Evolutionary conservation across 345 rosid species (phyloP), one percentile per base, ranked within the genome.

Genomic region (Anastatica hierochuntica): DNA sequence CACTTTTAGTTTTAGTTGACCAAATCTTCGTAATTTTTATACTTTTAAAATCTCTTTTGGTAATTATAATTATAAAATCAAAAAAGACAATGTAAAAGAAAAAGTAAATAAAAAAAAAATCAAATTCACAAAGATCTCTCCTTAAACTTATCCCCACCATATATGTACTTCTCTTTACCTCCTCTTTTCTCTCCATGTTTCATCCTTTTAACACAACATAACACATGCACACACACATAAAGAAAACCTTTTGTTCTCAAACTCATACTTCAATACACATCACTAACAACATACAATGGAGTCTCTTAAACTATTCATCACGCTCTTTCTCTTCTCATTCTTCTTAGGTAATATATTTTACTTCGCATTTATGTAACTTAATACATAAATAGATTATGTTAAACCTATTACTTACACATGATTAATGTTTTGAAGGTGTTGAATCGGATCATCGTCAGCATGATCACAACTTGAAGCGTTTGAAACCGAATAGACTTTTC

Each of bases 401-500:
- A 43, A 36, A 19, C 3, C 6, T 2, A 35, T n/a, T 43, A 23
- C 21, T 35, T 24, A 13, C 6, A 9, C 9, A 31, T 58, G 33
- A 27, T 41, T 20, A 23, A 23, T 46, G 50, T 46, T 52, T 58
- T 52, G 44, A 59, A 60, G 72, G 12, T 47, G 43, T 10, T 42
- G 18, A 37, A 51, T 52, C 53, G 59, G 60, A 51, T 33, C 44
- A 63, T 23, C 51, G 8, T 51, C 56, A 48, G 0, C 58, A 62
- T 18, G 52, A 56, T 36, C 19, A n/a, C 6, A 40, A 40, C 26
- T 6, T 23, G 40, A 23, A 50, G 17, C 48, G 50, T 21, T 6
- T 60, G 49, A 70, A n/a, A 60, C 78, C 80, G 19, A 67, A 59
- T 27, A 73, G 70, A 64, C 69, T 82, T 20, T 77, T 82, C 33